phyloP scores from a whole-genome alignment of 2,329 filamentous ascomycete species.

The Calonectria henricotiae region DNA sequence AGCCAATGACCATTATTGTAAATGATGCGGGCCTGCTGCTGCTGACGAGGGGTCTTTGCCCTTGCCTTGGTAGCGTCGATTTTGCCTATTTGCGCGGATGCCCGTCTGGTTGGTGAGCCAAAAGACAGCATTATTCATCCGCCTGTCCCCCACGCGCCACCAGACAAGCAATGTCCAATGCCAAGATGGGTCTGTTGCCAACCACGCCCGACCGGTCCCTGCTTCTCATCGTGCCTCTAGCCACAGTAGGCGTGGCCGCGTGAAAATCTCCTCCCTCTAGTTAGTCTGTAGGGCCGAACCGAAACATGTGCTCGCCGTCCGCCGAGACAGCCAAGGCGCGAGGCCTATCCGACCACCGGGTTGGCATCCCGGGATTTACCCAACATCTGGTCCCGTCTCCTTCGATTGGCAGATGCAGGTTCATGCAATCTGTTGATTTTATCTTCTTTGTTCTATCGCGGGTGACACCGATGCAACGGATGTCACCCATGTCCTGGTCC shows the following conservation, averaged over 20 bases:
- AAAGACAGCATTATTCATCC: conserved; percentile 9
- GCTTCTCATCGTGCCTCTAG: not conserved
- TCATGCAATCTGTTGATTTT: not conserved
- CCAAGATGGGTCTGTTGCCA: not conserved
- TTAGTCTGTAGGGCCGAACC: too few species aligned
- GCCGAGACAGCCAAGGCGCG: conserved; percentile 1
- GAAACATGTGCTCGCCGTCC: conserved; percentile 1
- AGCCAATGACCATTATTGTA: conserved; percentile 20
- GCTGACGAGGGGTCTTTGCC: not conserved
- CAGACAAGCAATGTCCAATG: not conserved
- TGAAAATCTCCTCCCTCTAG: conserved; percentile 2
- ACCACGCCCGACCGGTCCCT: conserved; percentile 15
- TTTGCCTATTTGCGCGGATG: conserved; percentile 12
- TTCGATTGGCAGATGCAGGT: conserved; percentile 1
- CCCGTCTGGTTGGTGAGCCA: not conserved
- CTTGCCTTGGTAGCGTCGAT: not conserved
- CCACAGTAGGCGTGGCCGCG: not conserved
- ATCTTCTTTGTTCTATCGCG: not conserved
- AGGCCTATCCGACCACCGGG: not conserved
- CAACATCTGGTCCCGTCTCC: not conserved
- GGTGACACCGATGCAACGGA: conserved; percentile 1
- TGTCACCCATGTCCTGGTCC: not conserved
- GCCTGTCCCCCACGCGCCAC: conserved; percentile 1
- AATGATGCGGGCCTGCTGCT: not conserved
- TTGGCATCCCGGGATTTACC: conserved; percentile 6